A percentile compares a stretch with the other conserved stretches of the same genome.
phyloP scores from a whole-genome alignment of 2,329 filamentous ascomycete species.

The Verticillium longisporum region DNA sequence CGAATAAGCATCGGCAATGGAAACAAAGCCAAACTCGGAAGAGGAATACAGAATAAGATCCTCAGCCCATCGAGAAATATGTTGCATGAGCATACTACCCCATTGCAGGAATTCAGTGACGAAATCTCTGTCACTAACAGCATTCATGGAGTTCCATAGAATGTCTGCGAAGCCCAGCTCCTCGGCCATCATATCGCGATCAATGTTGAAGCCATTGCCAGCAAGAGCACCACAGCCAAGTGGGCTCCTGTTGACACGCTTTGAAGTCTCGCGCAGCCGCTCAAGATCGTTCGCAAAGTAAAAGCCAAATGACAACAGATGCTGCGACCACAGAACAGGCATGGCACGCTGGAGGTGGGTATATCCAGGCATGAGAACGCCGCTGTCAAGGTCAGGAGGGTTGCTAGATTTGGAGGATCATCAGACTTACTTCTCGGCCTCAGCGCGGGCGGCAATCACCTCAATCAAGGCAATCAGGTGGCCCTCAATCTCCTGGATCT shows the following conservation, averaged over 20 bases:
- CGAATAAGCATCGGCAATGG: conserved; percentile 70
- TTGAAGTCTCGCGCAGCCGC: conserved; percentile 65
- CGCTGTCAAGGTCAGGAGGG: conserved; percentile 16
- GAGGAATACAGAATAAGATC: conserved; percentile 81
- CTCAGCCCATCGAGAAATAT: conserved; percentile 75
- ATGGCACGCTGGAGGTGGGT: conserved; percentile 79
- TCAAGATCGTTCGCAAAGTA: conserved; percentile 70
- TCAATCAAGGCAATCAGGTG: conserved; percentile 17
- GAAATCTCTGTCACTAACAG: conserved; percentile 74
- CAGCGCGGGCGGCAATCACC: conserved; percentile 15
- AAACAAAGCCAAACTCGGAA: conserved; percentile 69
- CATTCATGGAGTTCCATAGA: conserved; percentile 70
- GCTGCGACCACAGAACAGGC: conserved; percentile 72
- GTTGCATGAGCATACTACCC: conserved; percentile 70
- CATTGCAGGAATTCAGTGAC: conserved; percentile 77
- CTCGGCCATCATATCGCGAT: conserved; percentile 69
- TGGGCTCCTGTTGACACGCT: conserved; percentile 65
- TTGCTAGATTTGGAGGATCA: too few species aligned
- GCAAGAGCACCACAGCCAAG: conserved; percentile 72
- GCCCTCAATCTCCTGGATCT: conserved; percentile 15
- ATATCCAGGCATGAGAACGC: conserved; percentile 79
- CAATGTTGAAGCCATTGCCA: conserved; percentile 76
- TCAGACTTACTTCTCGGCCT: conserved; percentile 18
- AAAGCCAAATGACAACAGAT: conserved; percentile 63
- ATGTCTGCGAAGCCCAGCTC: conserved; percentile 76